Conservation (phyloP, 257 asterid genomes). For the Gardenia jasminoides region DNA sequence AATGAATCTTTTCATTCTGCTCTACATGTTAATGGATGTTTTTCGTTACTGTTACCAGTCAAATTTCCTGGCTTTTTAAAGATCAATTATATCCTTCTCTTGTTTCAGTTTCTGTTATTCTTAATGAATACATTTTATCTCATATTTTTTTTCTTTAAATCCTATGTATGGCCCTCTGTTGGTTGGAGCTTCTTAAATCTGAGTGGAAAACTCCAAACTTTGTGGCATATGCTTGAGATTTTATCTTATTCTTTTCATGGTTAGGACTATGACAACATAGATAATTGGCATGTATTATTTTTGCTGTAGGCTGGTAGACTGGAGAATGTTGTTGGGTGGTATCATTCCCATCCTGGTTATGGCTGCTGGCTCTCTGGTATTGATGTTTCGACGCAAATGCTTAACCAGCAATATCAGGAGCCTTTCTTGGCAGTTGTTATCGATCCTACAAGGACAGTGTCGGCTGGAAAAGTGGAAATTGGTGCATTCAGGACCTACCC, state of each 20-base stretch:
- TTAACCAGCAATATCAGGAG: constrained; percentile 92
- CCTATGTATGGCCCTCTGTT: neutral
- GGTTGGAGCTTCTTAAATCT: neutral
- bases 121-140: neutral
- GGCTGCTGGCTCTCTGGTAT: constrained; percentile 99
- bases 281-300: neutral
- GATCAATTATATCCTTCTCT: neutral
- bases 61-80: neutral
- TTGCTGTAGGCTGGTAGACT: constrained; percentile 77
- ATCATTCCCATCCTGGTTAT: constrained; percentile 99
- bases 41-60: neutral
- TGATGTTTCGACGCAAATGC: constrained; percentile 96
- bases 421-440: constrained; percentile 98
- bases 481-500: constrained; percentile 99
- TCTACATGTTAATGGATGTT: neutral
- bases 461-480: constrained; percentile 98
- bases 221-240: neutral
- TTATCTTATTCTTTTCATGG: neutral
- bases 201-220: neutral
- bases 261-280: neutral
- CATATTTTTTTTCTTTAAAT: neutral
- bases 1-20: neutral
- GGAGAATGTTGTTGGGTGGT: constrained; percentile 98
- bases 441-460: constrained; percentile 96
- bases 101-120: neutral